Base-by-base conservation (phyloP, 2,329 filamentous ascomycete species). In the Cercospora brassicicola region DNA sequence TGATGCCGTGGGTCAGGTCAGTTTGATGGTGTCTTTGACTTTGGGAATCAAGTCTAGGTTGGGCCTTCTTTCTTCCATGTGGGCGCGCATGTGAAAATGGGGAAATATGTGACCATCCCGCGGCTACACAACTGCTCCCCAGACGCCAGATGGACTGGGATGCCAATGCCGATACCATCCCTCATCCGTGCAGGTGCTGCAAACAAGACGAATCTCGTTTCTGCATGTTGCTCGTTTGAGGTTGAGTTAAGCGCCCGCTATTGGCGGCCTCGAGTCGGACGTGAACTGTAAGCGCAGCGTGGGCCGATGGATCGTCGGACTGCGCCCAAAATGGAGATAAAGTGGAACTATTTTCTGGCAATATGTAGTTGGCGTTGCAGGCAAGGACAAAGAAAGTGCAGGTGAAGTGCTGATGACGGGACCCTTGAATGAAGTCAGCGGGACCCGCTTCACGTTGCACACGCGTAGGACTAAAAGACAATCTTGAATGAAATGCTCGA, bases 341-440 rank as follows among this genome's bases (percentile, higher is more conserved):
- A n/a, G n/a, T n/a, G n/a, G n/a, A n/a, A n/a, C n/a, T n/a, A 23
- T 23, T 18, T n/a, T 4, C 26, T 30, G 48, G 11, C 26, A 26
- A 15, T 13, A 23, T 5, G 20, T 48, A 23, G 45, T 48, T 48
- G 3, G 45, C 13, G 45, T 18, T 18, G 45, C 45, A 48, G 18
- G 18, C 28, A 53, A n/a, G 48, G 36, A 15, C 13, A 55, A 55
- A 26, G 48, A 55, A 23, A 55, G 11, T 28, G 48, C 48, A 36
- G 26, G 55, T 36, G 55, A 59, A 59, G 28, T 59, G 55, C 10
- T 20, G 55, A 1, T n/a, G 36, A 42, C 36, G 36, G 30, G 55
- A 59, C 55, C 55, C 55, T 59, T 10, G 55, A 20, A 59, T 59
- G 55, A 59, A 59, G 55, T 59, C 55, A 59, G 55, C 55, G 55